A percentile compares a stretch with the other conserved stretches of the same genome.
Conservation (phyloP, 2,329 filamentous ascomycete species). For the Alternaria sp. region DNA sequence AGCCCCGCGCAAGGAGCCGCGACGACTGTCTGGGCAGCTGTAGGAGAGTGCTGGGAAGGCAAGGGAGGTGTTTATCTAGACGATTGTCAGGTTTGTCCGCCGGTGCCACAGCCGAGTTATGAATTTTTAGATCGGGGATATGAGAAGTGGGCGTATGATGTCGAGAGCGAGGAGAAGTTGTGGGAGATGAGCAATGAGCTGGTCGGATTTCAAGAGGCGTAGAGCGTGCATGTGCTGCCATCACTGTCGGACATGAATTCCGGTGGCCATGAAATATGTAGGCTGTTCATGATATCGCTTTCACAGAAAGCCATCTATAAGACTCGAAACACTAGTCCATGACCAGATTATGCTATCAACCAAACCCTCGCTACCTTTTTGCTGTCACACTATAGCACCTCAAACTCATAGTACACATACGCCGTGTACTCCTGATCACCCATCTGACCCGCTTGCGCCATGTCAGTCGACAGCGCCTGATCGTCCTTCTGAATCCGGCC, state of each 20-base stretch:
- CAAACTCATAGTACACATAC: conserved; percentile 97
- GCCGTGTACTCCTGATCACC: conserved; percentile 89
- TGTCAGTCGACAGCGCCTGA: conserved; percentile 77
- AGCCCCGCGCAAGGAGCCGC: not conserved
- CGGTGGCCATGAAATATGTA: not conserved
- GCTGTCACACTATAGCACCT: conserved; percentile 61
- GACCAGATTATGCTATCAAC: not conserved
- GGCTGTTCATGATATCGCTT: not conserved
- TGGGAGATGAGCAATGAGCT: not conserved
- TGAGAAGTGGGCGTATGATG: not conserved
- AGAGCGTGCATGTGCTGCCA: not conserved
- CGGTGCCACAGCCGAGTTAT: not conserved
- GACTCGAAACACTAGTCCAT: not conserved
- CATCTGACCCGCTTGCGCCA: conserved; percentile 76
- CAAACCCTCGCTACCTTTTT: not conserved
- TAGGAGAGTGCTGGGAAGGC: not conserved
- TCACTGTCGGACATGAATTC: not conserved
- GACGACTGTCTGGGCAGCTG: not conserved
- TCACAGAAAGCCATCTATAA: not conserved
- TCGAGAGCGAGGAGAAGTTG: not conserved
- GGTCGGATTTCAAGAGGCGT: not conserved
- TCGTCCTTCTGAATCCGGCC: conserved; percentile 93
- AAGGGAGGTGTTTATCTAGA: not conserved
- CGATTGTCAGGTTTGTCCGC: not conserved
- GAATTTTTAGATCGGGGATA: not conserved